Conservation (phyloP, 2,329 filamentous ascomycete genomes). For the Colletotrichum plurivorum region DNA sequence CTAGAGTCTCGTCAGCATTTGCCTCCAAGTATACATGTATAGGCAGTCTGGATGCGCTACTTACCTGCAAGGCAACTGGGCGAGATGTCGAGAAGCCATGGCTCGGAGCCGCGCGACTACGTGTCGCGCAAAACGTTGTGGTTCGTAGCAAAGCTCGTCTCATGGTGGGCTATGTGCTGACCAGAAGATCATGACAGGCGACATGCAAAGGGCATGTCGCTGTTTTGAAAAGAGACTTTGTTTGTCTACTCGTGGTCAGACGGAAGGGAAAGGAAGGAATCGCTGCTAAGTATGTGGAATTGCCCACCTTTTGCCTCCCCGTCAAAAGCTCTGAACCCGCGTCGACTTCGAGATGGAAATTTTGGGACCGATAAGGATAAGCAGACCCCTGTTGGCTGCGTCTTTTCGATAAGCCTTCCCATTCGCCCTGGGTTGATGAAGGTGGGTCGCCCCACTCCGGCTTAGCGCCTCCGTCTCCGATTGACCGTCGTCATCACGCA, state of each 20-base stretch:
- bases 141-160: conserved; percentile 32
- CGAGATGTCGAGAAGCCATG: conserved; percentile 39
- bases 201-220: conserved; percentile 19
- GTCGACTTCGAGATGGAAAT: conserved; percentile 20
- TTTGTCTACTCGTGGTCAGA: background rate
- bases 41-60: background rate
- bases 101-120: conserved; percentile 18
- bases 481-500: conserved; percentile 40
- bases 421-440: background rate
- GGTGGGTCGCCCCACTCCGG: conserved; percentile 24
- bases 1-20: background rate
- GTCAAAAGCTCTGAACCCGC: conserved; percentile 11
- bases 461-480: conserved; percentile 36
- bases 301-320: conserved; percentile 23
- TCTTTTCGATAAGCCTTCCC: conserved; percentile 18
- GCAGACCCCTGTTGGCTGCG: background rate
- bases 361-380: conserved; percentile 36
- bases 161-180: conserved; percentile 32
- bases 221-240: background rate
- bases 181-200: conserved; percentile 27
- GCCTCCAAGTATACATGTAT: background rate
- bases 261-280: too few species aligned
- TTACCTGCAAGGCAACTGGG: conserved; percentile 31
- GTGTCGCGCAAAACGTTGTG: conserved; percentile 23
- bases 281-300: background rate